Conservation (phyloP, 2,329 filamentous ascomycete species). For the Venturia pyrina region DNA sequence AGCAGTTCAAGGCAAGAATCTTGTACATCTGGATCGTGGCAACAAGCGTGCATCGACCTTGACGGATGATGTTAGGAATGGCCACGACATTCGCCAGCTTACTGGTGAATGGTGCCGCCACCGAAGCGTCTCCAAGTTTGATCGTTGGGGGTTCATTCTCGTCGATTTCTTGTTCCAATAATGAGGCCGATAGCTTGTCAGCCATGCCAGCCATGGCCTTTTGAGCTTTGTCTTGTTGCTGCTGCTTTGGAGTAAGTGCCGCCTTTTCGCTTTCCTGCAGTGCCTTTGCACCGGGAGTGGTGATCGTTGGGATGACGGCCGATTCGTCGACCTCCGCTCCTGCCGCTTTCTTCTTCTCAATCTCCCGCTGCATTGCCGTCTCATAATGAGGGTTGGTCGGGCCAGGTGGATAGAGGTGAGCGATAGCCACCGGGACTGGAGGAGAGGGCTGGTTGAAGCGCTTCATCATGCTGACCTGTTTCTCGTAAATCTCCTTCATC, state of each 20-base stretch:
- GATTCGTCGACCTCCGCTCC: background rate
- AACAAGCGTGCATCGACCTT: constrained; percentile 93
- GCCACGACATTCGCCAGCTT: constrained; percentile 96
- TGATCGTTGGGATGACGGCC: constrained; percentile 21
- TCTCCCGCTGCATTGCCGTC: constrained; percentile 82
- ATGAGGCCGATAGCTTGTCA: constrained; percentile 72
- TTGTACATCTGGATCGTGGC: constrained; percentile 99
- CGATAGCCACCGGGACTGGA: constrained; percentile 86
- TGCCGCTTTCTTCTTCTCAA: constrained; percentile 32
- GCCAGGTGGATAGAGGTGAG: constrained; percentile 87
- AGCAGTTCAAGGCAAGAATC: constrained; percentile 92
- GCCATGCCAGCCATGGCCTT: constrained; percentile 66
- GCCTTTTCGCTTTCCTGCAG: constrained; percentile 40
- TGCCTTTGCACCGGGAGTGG: constrained; percentile 55
- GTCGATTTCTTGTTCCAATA: constrained; percentile 85
- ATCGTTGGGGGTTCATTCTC: constrained; percentile 89
- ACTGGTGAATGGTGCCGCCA: constrained; percentile 93
- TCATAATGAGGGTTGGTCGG: constrained; percentile 87
- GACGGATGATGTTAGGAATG: constrained; percentile 95
- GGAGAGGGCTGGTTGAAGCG: constrained; percentile 89
- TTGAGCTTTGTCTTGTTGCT: constrained; percentile 43
- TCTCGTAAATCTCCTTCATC: constrained; percentile 98
- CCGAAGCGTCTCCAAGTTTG: constrained; percentile 93
- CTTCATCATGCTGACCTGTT: constrained; percentile 84
- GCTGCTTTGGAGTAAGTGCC: constrained; percentile 35